Evolutionary conservation across 1,284 basidiomycete genomes (phyloP), one percentile per base, ranked within the genome.

Genomic region (Trichosporon sp.): DNA sequence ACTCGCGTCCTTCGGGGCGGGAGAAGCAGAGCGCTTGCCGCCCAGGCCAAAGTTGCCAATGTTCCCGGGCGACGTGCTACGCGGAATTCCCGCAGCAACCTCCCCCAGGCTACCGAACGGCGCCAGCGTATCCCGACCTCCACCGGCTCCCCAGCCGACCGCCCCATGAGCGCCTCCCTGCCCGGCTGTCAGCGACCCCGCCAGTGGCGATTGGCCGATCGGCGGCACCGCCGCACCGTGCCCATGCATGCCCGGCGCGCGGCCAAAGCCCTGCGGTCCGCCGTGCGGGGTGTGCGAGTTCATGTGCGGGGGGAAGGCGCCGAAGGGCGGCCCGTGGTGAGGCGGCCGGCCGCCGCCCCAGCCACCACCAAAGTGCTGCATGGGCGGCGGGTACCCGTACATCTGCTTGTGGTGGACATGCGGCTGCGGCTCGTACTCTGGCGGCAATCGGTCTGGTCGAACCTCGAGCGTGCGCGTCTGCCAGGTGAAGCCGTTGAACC

Each of bases 401-500:
- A 73, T 70, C 51, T 66, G 60, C 78, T 77, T 64, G 69, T 77
- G 71, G 65, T 71, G n/a, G 60, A 73, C 70, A 77, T 79, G 78
- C 66, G 82, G 72, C 83, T 87, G 76, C 83, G 85, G 75, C 86
- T 89, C 74, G 82, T 85, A 83, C 75, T 85, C 85, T 72, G 84
- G 84, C 62, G 87, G 87, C 68, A 94, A 85, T 31, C 92, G 87
- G 82, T 96, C 93, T 9, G 90, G 90, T 23, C 93, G 87, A 32
- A 96, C 93, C 82, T 96, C 93, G 27, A 95, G 88, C 29, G 91
- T 88, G n/a, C 93, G 86, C 2, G 91, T 92, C 83, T 95, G 93
- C 93, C 93, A 96, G 35, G 89, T 89, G 80, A 92, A 95, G 7
- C 93, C 92, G 77, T 95, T 92, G 83, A 94, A 94, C 86, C 93